phyloP scores from a whole-genome alignment of 306 rosid genomes.

The Rubus parviflorus region DNA sequence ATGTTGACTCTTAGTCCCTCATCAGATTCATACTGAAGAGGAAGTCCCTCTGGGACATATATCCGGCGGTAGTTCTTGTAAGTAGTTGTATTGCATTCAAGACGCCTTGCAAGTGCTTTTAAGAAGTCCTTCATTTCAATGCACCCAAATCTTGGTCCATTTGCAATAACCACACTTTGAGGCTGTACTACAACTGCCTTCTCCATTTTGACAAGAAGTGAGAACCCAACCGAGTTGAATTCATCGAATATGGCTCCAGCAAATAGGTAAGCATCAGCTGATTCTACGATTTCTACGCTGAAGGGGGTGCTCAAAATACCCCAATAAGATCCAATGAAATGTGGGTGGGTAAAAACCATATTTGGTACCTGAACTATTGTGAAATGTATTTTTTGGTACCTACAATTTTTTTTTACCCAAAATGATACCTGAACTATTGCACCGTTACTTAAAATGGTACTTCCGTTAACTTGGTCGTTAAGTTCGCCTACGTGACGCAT shows the following conservation, averaged over 20 bases:
- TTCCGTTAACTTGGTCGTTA: too few relatives aligned
- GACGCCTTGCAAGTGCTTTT: not conserved
- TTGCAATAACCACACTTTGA: not conserved
- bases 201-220: slow-evolving; percentile 1
- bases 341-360: not conserved
- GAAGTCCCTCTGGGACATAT: not conserved
- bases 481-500: too few relatives aligned
- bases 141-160: slow-evolving; percentile 12
- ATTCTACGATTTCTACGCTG: not conserved
- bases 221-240: not conserved
- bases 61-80: not conserved
- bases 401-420: too few relatives aligned
- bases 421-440: too few relatives aligned
- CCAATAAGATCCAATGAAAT: slow-evolving; percentile 14
- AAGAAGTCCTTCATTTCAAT: slow-evolving; percentile 18
- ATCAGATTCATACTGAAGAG: not conserved
- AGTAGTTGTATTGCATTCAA: not conserved
- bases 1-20: not conserved
- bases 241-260: slow-evolving; percentile 16
- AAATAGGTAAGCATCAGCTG: slow-evolving; percentile 12
- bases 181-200: not conserved
- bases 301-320: slow-evolving; percentile 5
- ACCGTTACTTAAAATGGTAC: too few relatives aligned
- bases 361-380: not conserved
- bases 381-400: too few relatives aligned